Percentiles rank a stretch among this genome's conserved stretches.
phyloP scores from a whole-genome alignment of 768 basidiomycete species.

The Albatrellus ellisii region DNA sequence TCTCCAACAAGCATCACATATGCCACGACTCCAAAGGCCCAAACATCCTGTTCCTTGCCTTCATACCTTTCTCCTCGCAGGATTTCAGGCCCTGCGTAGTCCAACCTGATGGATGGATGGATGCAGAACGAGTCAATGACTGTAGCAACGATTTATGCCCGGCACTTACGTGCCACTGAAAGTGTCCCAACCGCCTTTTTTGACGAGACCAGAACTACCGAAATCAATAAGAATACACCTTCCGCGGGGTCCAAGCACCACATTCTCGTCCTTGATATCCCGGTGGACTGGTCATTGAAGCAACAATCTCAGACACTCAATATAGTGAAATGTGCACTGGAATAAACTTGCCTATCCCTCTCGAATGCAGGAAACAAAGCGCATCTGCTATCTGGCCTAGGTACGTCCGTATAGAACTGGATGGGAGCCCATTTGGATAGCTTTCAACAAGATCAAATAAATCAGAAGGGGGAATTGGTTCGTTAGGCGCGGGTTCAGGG shows the following conservation, averaged over 20 bases:
- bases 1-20: conserved; percentile 90
- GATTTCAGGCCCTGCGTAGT: conserved; percentile 96
- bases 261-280: conserved; percentile 97
- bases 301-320: conserved; percentile 4
- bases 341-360: conserved; percentile 68
- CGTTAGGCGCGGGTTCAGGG: conserved; percentile 39
- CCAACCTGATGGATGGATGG: conserved; percentile 36
- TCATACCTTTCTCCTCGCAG: conserved; percentile 88
- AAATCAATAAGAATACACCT: conserved; percentile 93
- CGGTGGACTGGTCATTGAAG: conserved; percentile 56
- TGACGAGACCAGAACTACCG: conserved; percentile 81
- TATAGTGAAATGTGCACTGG: background rate
- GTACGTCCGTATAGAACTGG: conserved; percentile 64
- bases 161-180: conserved; percentile 82
- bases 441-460: conserved; percentile 92
- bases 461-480: conserved; percentile 55
- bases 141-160: too few species aligned
- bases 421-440: conserved; percentile 74
- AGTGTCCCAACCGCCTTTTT: conserved; percentile 75
- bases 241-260: conserved; percentile 68
- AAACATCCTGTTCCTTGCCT: conserved; percentile 95
- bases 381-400: conserved; percentile 93
- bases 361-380: conserved; percentile 74
- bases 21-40: conserved; percentile 95
- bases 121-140: conserved; percentile 10